Evolutionary conservation across 257 asterid genomes (phyloP).

Genomic region (Solanum bulbocastanum): DNA sequence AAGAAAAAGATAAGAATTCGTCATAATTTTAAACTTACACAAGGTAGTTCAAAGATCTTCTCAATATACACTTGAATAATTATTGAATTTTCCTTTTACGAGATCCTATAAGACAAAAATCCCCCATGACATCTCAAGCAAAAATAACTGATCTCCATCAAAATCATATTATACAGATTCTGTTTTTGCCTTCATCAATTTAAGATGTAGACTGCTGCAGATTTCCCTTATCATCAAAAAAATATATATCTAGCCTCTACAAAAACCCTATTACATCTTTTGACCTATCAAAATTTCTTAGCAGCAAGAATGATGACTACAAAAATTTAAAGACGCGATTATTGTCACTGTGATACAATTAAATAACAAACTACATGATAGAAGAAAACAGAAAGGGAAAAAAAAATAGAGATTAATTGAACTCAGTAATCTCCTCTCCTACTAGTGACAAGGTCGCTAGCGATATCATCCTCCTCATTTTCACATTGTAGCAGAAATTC

Average conservation of each 20-base stretch:
- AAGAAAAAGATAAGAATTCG: not conserved
- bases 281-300: not conserved
- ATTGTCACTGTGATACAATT: not conserved
- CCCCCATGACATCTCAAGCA: not conserved
- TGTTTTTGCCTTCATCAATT: not conserved
- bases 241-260: too few species aligned
- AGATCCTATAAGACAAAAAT: not conserved
- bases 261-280: not conserved
- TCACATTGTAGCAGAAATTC: conserved; percentile 1
- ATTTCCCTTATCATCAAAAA: too few species aligned
- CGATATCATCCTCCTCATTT: not conserved
- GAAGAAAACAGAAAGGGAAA: not conserved
- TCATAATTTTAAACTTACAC: not conserved
- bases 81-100: not conserved
- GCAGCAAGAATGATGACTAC: not conserved
- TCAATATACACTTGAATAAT: not conserved
- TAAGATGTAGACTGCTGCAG: not conserved
- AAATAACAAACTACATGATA: not conserved
- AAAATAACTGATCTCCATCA: not conserved
- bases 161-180: not conserved
- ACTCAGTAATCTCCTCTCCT: conserved; percentile 1
- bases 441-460: not conserved
- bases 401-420: not conserved
- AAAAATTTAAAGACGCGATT: not conserved
- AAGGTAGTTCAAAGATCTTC: not conserved